phyloP scores from a whole-genome alignment of 78 protist species.

The Dictyostelium brefeldianum region DNA sequence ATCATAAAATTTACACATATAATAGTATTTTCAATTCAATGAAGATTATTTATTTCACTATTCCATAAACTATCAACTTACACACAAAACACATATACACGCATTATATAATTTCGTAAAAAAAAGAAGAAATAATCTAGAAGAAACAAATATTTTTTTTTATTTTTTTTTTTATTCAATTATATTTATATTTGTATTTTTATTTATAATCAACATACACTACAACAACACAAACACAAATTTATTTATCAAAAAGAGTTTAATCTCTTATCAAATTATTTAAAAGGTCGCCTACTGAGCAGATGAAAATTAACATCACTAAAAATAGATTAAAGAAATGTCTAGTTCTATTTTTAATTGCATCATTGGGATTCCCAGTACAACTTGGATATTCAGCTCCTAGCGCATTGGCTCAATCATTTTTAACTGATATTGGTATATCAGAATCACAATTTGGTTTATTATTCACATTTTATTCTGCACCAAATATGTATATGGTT shows the following conservation, averaged over 20 bases:
- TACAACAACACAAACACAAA: no score
- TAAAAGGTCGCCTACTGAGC: background rate
- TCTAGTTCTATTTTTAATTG: constrained; percentile 59
- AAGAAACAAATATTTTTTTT: background rate
- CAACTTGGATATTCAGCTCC: constrained; percentile 65
- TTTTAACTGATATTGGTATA: constrained; percentile 19
- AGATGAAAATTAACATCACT: constrained; percentile 3
- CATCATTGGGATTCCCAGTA: constrained; percentile 53
- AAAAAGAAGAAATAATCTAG: background rate
- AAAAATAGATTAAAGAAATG: constrained; percentile 35
- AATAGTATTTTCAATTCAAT: constrained; percentile 15
- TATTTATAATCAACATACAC: no score
- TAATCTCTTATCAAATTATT: background rate
- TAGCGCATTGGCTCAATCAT: constrained; percentile 35
- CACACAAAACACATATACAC: background rate
- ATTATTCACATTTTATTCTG: constrained; percentile 41
- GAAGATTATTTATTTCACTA: constrained; percentile 18
- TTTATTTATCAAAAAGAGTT: no score
- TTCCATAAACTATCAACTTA: background rate
- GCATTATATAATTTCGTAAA: background rate
- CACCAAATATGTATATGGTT: constrained; percentile 69
- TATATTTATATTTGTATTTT: no score
- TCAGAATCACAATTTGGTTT: constrained; percentile 54
- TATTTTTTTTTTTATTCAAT: no score
- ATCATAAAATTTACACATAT: constrained; percentile 8